Base-by-base conservation (phyloP, 768 basidiomycete genomes). In the Collybia mongolica region DNA sequence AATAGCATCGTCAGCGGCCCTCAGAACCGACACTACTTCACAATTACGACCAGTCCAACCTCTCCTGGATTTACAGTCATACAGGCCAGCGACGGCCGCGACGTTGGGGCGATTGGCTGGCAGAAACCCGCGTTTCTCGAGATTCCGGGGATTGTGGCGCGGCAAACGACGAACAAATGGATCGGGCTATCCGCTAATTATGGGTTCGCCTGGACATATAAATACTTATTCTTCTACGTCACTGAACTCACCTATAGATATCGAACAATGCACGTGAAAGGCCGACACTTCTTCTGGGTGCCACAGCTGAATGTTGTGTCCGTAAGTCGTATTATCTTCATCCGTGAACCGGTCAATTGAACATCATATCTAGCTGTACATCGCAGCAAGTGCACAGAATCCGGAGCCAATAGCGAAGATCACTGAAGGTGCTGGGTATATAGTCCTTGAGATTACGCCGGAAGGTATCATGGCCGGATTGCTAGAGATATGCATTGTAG, bases 41-140 rank as follows among this genome's bases (percentile, higher is more conserved):
- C 68, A 45, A 48, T 78, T 49, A 57, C 58, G 32, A 74, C 75
- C 11, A 67, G 69, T 51, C 47, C 65, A 20, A 60, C 64, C 12
- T 60, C 62, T 6, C 67, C 69, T 2, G 68, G 65, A 2, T 64
- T 65, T 44, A 72, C 73, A 7, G 52, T 73, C 20, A 60, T 74
- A 49, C 72, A 72, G 45, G 68, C 73, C 46, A 61, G 61, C 1
- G 62, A 67, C 17, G 70, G 70, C 24, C 62, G 62, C 17, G 67
- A 62, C 32, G 54, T 73, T 24, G 76, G 70, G 2, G 61, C 74
- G 50, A 54, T 78, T 36, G 67, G 70, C 40, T 79, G 77, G 76
- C 24, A 68, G 63, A 51, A 52, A 11, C 58, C 59, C 28, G 58
- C 60, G 7, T 47, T 64, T 5, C 54, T 79, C 49, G 75, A 79